Percentiles rank a stretch among this genome's conserved stretches.
These are phyloP conservation scores for Iris macrosiphon DNA, from an alignment of 106 monocot genomes.

Conservation along the genomic window DNA sequence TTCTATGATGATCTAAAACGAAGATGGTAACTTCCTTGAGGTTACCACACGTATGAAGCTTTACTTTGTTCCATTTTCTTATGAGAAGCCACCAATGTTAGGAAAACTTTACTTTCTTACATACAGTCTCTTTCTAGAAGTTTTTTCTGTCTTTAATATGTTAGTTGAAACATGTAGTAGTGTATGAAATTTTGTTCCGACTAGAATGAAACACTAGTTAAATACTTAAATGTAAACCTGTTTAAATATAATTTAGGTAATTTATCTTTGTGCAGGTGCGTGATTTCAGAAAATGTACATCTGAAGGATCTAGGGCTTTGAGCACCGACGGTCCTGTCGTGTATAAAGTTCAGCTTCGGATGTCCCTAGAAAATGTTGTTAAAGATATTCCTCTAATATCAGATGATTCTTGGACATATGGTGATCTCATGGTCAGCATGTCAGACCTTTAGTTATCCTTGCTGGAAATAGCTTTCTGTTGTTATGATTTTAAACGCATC, in stretches of 20 bases:
- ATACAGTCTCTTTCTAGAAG: background rate
- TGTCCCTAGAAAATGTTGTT: constrained; percentile 91
- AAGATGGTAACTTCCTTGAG: too few species aligned
- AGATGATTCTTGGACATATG: constrained; percentile 95
- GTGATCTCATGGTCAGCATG: constrained; percentile 72
- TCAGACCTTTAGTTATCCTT: background rate
- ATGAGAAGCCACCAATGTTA: background rate
- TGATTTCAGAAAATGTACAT: constrained; percentile 68
- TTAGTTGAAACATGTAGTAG: background rate
- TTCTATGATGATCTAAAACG: too few species aligned
- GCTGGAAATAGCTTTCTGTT: background rate
- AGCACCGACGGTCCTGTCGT: constrained; percentile 31
- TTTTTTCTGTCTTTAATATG: background rate
- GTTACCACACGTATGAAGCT: too few species aligned
- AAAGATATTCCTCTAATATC: constrained; percentile 80
- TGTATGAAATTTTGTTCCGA: background rate
- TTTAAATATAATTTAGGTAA: too few species aligned
- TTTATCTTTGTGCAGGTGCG: constrained; percentile 43
- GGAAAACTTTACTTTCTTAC: background rate
- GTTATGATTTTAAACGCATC: background rate
- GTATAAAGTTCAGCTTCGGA: constrained; percentile 67
- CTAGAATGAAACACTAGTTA: background rate
- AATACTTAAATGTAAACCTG: background rate
- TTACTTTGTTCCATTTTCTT: background rate
- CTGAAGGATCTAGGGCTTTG: constrained; percentile 28